Evolutionary conservation across 2,329 filamentous ascomycete species (phyloP).

Genomic region (Ceratocystis variospora): DNA sequence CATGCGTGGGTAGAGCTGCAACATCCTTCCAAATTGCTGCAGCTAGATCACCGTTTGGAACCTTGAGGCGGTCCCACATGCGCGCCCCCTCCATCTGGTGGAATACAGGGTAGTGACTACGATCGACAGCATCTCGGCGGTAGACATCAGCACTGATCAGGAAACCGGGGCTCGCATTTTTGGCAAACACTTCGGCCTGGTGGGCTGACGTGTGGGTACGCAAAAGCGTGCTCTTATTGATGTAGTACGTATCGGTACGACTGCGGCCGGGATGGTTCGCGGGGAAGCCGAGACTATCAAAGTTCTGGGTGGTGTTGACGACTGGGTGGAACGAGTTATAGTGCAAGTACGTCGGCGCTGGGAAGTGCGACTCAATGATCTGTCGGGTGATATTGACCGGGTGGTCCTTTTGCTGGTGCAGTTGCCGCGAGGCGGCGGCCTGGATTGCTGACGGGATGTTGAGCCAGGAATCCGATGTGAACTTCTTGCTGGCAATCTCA

Average conservation of each 20-base stretch:
- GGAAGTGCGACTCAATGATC: conserved; percentile 84
- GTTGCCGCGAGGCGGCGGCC: conserved; percentile 54
- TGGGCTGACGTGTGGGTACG: conserved; percentile 93
- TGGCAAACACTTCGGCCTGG: conserved; percentile 67
- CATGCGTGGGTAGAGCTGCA: conserved; percentile 55
- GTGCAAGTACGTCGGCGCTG: conserved; percentile 54
- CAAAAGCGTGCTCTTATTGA: conserved; percentile 71
- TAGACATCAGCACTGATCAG: conserved; percentile 93
- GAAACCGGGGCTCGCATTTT: conserved; percentile 62
- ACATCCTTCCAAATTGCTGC: conserved; percentile 57
- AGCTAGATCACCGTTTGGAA: conserved; percentile 41
- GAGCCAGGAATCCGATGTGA: conserved; percentile 65
- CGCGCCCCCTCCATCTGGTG: conserved; percentile 97
- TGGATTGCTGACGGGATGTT: conserved; percentile 70
- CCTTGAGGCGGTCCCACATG: conserved; percentile 64
- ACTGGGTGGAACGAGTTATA: conserved; percentile 72
- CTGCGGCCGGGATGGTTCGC: conserved; percentile 75
- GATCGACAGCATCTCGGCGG: conserved; percentile 83
- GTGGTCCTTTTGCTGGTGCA: conserved; percentile 88
- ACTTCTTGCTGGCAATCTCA: conserved; percentile 48
- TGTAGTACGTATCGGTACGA: conserved; percentile 86
- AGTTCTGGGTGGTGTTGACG: conserved; percentile 76
- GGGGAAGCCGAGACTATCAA: conserved; percentile 91
- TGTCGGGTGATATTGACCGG: conserved; percentile 81
- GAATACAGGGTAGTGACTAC: conserved; percentile 90